Conservation (phyloP, 2,329 filamentous ascomycete genomes). For the Pyricularia sp. region DNA sequence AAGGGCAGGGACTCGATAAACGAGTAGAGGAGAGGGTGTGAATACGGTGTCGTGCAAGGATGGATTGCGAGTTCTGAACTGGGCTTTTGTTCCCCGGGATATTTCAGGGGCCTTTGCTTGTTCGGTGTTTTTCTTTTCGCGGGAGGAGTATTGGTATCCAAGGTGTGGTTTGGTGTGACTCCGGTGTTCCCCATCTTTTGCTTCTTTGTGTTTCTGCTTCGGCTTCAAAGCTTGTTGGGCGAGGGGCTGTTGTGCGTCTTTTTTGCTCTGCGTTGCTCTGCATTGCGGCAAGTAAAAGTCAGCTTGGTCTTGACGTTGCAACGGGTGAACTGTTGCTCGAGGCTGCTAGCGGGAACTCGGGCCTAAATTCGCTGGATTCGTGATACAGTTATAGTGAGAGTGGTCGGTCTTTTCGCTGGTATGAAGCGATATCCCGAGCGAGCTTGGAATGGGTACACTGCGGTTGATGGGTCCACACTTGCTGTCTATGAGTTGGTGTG, state of each 20-base stretch:
- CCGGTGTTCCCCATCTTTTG: not conserved
- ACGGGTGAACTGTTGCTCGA: not conserved
- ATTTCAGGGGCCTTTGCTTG: too few species aligned
- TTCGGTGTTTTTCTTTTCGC: too few species aligned
- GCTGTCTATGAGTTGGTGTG: not conserved
- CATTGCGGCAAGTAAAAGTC: not conserved
- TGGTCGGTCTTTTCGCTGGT: not conserved
- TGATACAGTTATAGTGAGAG: not conserved
- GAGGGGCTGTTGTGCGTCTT: not conserved
- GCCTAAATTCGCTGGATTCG: not conserved
- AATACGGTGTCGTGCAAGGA: too few species aligned
- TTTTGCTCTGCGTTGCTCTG: not conserved
- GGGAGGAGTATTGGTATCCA: not conserved
- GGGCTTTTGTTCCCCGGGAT: too few species aligned
- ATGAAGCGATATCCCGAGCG: not conserved
- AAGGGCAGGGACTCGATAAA: too few species aligned
- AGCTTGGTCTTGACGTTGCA: not conserved
- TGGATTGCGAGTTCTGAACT: not conserved
- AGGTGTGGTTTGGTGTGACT: not conserved
- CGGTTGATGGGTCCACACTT: not conserved
- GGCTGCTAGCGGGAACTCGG: not conserved
- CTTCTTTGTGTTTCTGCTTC: not conserved
- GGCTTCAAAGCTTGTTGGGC: not conserved
- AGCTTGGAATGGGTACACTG: not conserved
- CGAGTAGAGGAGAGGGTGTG: too few species aligned